These are phyloP conservation scores for Priceomyces carsonii DNA, from an alignment of 805 yeast genomes.

Conservation along the genomic window DNA sequence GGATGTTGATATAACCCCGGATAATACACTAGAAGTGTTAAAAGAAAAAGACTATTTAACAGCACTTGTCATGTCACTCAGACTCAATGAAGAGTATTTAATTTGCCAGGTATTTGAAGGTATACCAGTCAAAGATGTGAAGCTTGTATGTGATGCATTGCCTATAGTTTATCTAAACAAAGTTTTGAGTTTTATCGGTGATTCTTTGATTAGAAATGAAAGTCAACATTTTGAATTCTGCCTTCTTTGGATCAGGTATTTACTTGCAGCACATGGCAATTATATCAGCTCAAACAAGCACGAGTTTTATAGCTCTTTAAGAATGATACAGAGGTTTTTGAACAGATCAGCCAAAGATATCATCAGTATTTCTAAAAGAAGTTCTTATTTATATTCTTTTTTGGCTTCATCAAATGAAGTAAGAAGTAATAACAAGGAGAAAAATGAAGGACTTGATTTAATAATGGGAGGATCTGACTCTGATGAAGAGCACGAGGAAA, in stretches of 20 bases:
- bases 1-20: constrained; percentile 90
- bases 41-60: constrained; percentile 63
- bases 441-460: constrained; percentile 12
- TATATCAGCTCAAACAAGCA: constrained; percentile 64
- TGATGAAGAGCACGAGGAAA: constrained; percentile 30
- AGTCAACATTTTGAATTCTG: constrained; percentile 85
- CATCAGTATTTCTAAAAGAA: constrained; percentile 52
- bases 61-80: constrained; percentile 89
- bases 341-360: constrained; percentile 74
- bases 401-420: constrained; percentile 33
- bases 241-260: constrained; percentile 73
- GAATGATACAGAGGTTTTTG: constrained; percentile 74
- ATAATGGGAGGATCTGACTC: background rate
- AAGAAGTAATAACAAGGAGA: too few relatives aligned
- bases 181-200: constrained; percentile 68
- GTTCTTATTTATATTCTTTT: constrained; percentile 56
- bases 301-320: constrained; percentile 61
- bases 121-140: constrained; percentile 70
- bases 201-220: constrained; percentile 51
- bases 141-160: constrained; percentile 62
- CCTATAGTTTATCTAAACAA: constrained; percentile 78
- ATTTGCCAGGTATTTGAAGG: constrained; percentile 73
- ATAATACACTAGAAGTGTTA: constrained; percentile 62
- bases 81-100: constrained; percentile 79
- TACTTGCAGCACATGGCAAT: constrained; percentile 74